Percentiles rank a stretch among this genome's conserved stretches.
phyloP scores from a whole-genome alignment of 2,329 filamentous ascomycete genomes.

The Hortaea werneckii region DNA sequence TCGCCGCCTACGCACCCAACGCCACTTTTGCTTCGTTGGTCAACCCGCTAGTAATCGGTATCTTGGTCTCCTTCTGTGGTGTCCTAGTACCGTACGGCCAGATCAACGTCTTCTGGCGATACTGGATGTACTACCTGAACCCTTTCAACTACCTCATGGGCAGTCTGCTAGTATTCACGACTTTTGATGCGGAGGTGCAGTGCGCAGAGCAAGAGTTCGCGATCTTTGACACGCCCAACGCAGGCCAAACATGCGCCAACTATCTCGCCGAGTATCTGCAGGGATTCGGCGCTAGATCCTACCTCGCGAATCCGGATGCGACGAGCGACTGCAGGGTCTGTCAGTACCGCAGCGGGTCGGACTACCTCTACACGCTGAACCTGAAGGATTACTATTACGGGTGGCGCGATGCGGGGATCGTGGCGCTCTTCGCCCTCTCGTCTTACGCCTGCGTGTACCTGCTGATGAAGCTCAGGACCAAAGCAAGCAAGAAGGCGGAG shows the following conservation, averaged over 20 bases:
- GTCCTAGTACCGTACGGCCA: slow-evolving; percentile 26
- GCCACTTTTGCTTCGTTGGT: slow-evolving; percentile 37
- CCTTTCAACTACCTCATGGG: slow-evolving; percentile 36
- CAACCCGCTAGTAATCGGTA: slow-evolving; percentile 28
- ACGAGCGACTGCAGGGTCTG: slow-evolving; percentile 50
- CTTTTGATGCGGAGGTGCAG: slow-evolving; percentile 32
- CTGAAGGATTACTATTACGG: slow-evolving; percentile 52
- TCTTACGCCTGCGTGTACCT: slow-evolving; percentile 8
- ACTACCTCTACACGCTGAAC: slow-evolving; percentile 52
- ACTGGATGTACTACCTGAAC: slow-evolving; percentile 23
- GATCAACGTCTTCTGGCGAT: slow-evolving; percentile 25
- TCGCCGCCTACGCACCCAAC: slow-evolving; percentile 36
- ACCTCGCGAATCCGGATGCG: slow-evolving; percentile 51
- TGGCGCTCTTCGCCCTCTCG: slow-evolving; percentile 42
- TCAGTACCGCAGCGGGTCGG: slow-evolving; percentile 46
- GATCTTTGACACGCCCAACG: slow-evolving; percentile 36
- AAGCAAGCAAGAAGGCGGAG: slow-evolving; percentile 32
- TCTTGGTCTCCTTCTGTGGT: slow-evolving; percentile 25
- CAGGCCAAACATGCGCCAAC: slow-evolving; percentile 44
- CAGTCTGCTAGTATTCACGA: slow-evolving; percentile 29
- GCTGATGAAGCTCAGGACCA: slow-evolving; percentile 29
- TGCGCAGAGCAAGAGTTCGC: slow-evolving; percentile 29
- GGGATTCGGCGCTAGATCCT: slow-evolving; percentile 9
- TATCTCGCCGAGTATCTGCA: slow-evolving; percentile 47
- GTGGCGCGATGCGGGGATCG: slow-evolving; percentile 56